Conservation (phyloP, 2,329 filamentous ascomycete species). For the Epichloe sylvatica region DNA sequence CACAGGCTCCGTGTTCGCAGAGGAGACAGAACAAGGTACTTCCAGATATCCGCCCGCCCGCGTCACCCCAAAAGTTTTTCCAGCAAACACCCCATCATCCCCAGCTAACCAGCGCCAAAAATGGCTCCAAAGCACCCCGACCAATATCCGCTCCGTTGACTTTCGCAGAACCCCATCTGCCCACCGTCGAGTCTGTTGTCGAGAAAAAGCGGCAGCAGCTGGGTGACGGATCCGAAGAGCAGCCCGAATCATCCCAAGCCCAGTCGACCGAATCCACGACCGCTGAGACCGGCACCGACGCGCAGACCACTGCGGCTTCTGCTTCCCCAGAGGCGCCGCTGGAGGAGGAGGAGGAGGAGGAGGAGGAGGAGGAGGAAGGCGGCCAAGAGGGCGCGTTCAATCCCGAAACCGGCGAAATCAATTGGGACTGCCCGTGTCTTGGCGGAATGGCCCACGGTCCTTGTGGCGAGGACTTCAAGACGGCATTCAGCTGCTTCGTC, state of each 20-base stretch:
- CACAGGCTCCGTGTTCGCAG: conserved; percentile 74
- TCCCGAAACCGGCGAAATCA: conserved; percentile 97
- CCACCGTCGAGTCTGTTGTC: conserved; percentile 53
- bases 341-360: conserved; percentile 54
- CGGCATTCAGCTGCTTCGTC: conserved; percentile 97
- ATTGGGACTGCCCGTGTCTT: conserved; percentile 97
- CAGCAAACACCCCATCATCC: background rate
- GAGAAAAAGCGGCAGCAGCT: conserved; percentile 46
- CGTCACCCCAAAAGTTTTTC: too few species aligned
- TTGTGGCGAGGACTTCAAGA: conserved; percentile 89
- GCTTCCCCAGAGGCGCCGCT: conserved; percentile 28
- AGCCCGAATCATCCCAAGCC: conserved; percentile 8
- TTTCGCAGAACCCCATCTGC: conserved; percentile 43
- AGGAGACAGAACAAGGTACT: conserved; percentile 45
- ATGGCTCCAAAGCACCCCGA: conserved; percentile 2
- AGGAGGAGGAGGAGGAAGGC: conserved; percentile 56
- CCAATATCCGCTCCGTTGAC: conserved; percentile 29
- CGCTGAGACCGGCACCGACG: conserved; percentile 14
- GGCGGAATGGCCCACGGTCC: conserved; percentile 95
- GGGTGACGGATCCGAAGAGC: conserved; percentile 17
- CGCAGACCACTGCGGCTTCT: conserved; percentile 12
- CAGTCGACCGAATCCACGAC: conserved; percentile 10
- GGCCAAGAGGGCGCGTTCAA: conserved; percentile 87
- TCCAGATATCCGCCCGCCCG: too few species aligned
- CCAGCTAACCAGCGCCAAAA: background rate